A percentile compares a stretch with the other conserved stretches of the same genome.
Conservation (phyloP, 176 grass and related monocot genomes). For the Zea luxurians region DNA sequence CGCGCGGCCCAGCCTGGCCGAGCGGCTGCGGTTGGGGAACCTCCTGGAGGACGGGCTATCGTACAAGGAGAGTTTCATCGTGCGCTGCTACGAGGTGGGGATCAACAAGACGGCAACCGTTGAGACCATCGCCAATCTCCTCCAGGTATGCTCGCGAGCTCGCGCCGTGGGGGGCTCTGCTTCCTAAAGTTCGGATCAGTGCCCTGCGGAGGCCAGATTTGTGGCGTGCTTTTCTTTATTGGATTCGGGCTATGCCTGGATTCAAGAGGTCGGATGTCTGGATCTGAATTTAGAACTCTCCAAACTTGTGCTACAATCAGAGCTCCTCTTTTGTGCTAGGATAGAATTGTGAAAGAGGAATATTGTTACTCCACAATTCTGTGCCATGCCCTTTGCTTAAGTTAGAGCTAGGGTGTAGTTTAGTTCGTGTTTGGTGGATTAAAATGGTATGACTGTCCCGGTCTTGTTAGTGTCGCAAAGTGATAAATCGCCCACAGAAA, state of each 20-base stretch:
- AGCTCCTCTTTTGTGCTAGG: not conserved
- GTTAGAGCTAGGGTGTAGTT: conserved; percentile 10
- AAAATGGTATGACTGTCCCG: not conserved
- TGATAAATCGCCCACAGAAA: not conserved
- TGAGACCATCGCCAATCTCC: conserved; percentile 91
- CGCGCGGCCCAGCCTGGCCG: conserved; percentile 50
- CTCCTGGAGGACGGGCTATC: conserved; percentile 77
- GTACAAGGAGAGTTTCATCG: conserved; percentile 93
- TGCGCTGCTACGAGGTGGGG: conserved; percentile 90
- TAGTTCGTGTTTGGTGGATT: conserved; percentile 13
- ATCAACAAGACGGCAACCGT: conserved; percentile 97
- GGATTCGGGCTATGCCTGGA: not conserved
- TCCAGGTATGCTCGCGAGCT: conserved; percentile 54
- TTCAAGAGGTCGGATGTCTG: not conserved
- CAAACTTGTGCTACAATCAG: not conserved
- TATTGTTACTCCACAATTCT: not conserved
- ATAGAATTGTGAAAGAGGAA: not conserved
- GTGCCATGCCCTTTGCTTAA: not conserved
- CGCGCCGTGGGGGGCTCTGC: not conserved
- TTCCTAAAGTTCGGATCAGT: not conserved
- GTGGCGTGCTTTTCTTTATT: not conserved
- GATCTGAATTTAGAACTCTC: conserved; percentile 30
- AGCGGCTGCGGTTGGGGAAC: conserved; percentile 79
- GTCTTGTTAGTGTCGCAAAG: not conserved
- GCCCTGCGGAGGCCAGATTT: conserved; percentile 3